A percentile compares a stretch with the other conserved stretches of the same genome.
phyloP scores from a whole-genome alignment of 176 grass and related monocot species.

The Eleusine indica region DNA sequence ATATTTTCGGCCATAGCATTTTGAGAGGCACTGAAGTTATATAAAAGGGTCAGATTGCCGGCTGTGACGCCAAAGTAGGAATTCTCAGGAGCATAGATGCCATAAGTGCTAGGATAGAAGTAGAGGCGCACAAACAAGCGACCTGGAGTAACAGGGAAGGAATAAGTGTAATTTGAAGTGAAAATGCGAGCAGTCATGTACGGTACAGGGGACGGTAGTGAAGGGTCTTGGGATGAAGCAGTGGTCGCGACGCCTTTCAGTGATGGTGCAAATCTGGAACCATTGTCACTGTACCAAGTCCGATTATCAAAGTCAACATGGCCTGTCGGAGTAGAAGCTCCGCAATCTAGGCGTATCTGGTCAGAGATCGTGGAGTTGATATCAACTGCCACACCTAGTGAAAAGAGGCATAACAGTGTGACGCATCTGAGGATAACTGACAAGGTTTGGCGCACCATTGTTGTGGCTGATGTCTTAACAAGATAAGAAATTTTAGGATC shows the following conservation, averaged over 20 bases:
- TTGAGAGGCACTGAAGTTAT: slow-evolving; percentile 58
- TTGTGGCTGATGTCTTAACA: slow-evolving; percentile 4
- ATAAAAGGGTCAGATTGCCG: slow-evolving; percentile 34
- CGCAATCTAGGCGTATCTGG: slow-evolving; percentile 54
- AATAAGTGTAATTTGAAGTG: slow-evolving; percentile 64
- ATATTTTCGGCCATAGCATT: slow-evolving; percentile 11
- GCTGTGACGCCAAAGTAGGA: slow-evolving; percentile 56
- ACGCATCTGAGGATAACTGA: slow-evolving; percentile 33
- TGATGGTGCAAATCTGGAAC: slow-evolving; percentile 58
- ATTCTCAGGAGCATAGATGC: slow-evolving; percentile 7
- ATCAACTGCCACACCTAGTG: not conserved
- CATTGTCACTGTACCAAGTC: slow-evolving; percentile 47
- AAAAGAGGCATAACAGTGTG: slow-evolving; percentile 13
- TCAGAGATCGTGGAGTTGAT: slow-evolving; percentile 27
- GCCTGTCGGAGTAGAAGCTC: not conserved
- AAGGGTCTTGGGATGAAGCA: slow-evolving; percentile 25
- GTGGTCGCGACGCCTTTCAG: not conserved
- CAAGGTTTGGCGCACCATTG: slow-evolving; percentile 12
- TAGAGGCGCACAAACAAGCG: slow-evolving; percentile 74
- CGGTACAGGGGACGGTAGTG: slow-evolving; percentile 29
- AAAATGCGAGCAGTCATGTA: slow-evolving; percentile 54
- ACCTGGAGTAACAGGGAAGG: slow-evolving; percentile 53
- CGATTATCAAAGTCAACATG: not conserved
- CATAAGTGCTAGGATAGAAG: slow-evolving; percentile 61
- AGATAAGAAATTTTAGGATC: not conserved